Conservation (phyloP, 495 filamentous ascomycete genomes). For the Podospora pseudocomata region DNA sequence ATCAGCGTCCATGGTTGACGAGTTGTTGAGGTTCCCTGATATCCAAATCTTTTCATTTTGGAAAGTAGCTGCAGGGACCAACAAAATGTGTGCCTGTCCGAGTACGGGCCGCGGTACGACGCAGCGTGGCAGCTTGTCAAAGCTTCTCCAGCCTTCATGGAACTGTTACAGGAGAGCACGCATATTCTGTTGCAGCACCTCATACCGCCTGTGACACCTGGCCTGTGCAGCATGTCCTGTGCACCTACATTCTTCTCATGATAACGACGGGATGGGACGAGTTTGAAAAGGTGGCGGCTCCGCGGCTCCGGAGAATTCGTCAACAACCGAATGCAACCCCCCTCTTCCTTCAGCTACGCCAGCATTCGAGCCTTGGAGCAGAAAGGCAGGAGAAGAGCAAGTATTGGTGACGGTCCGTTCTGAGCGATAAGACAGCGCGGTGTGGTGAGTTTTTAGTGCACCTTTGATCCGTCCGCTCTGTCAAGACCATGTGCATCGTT, state of each 20-base stretch:
- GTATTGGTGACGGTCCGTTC: neutral
- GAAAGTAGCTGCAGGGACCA: conserved; percentile 14
- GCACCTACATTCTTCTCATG: neutral
- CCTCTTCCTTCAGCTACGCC: conserved; percentile 1
- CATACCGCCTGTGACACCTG: neutral
- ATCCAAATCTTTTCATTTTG: neutral
- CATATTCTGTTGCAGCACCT: conserved; percentile 3
- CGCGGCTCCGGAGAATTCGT: neutral
- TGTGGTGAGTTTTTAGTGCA: neutral
- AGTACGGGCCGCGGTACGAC: conserved; percentile 21
- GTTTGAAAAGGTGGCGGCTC: neutral
- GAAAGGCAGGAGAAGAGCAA: neutral
- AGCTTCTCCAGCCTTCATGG: conserved; percentile 8
- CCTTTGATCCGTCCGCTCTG: neutral
- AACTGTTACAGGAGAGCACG: conserved; percentile 13
- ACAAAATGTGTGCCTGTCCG: conserved; percentile 11
- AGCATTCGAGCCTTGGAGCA: neutral
- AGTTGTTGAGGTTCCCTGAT: neutral
- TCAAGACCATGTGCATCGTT: neutral
- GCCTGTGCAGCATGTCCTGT: too few species aligned
- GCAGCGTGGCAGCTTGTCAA: conserved; percentile 26
- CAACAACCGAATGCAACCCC: conserved; percentile 11
- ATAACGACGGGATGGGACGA: neutral
- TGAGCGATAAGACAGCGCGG: neutral
- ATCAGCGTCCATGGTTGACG: too few species aligned